Conservation (phyloP, 1,139 yeast species). For the Geotrichum bryndzae region DNA sequence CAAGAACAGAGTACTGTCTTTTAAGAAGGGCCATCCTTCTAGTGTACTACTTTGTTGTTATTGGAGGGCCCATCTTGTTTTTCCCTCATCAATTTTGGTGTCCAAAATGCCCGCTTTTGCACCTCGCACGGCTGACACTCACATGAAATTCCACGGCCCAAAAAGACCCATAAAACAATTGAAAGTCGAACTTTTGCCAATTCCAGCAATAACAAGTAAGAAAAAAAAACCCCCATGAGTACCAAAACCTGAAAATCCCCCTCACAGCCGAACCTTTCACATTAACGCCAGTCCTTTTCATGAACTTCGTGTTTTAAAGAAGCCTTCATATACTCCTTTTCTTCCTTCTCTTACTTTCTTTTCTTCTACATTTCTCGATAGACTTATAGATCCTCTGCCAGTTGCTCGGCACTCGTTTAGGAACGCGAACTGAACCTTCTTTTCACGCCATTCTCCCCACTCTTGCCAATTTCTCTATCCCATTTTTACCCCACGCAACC, state of each 20-base stretch:
- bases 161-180: too few relatives aligned
- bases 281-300: background rate
- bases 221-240: slow-evolving; percentile 6
- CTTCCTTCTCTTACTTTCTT: background rate
- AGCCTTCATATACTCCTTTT: background rate
- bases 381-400: background rate
- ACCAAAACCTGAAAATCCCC: background rate
- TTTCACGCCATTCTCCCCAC: background rate
- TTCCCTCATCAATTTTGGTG: too few relatives aligned
- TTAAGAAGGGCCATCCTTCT: too few relatives aligned
- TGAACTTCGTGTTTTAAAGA: background rate
- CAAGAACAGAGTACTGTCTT: background rate
- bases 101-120: too few relatives aligned
- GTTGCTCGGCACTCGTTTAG: background rate
- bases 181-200: background rate
- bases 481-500: background rate
- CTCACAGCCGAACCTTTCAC: background rate
- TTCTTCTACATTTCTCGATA: background rate
- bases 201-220: background rate
- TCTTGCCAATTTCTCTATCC: background rate
- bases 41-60: too few relatives aligned
- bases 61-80: too few relatives aligned
- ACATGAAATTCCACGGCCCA: background rate
- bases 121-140: background rate
- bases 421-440: background rate